A percentile compares a stretch with the other conserved stretches of the same genome.
Evolutionary conservation across 257 asterid genomes (phyloP).

Genomic region (Henckelia pumila): DNA sequence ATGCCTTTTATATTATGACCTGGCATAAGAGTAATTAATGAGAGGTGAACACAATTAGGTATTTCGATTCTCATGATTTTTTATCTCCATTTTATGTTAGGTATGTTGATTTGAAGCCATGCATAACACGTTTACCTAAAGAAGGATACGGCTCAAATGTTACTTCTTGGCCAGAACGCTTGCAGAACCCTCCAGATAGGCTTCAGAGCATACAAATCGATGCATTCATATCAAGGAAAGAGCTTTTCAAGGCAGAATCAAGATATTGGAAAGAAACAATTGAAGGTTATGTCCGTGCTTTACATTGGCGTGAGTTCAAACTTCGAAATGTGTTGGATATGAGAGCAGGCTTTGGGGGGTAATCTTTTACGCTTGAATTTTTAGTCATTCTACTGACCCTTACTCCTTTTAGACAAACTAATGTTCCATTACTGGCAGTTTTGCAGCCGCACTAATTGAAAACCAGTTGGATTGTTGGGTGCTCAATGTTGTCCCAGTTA

Average conservation of each 20-base stretch:
- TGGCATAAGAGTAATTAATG: background rate
- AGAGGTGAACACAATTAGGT: background rate
- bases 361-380: constrained; percentile 6
- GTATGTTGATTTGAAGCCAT: constrained; percentile 38
- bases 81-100: constrained; percentile 28
- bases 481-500: constrained; percentile 64
- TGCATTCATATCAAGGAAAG: constrained; percentile 53
- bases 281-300: constrained; percentile 47
- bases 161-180: constrained; percentile 58
- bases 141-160: constrained; percentile 54
- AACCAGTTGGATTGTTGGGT: constrained; percentile 55
- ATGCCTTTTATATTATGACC: background rate
- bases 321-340: constrained; percentile 64
- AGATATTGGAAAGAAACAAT: constrained; percentile 45
- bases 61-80: background rate
- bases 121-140: constrained; percentile 53
- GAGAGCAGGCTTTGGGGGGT: constrained; percentile 79
- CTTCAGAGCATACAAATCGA: constrained; percentile 63
- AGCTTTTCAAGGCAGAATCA: constrained; percentile 61
- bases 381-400: no score
- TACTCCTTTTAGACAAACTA: background rate
- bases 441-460: constrained; percentile 61
- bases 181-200: constrained; percentile 56
- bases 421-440: constrained; percentile 32
- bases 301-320: constrained; percentile 35